Evolutionary conservation across 2,329 filamentous ascomycete genomes (phyloP).

Genomic region (Exophiala viscosa): DNA sequence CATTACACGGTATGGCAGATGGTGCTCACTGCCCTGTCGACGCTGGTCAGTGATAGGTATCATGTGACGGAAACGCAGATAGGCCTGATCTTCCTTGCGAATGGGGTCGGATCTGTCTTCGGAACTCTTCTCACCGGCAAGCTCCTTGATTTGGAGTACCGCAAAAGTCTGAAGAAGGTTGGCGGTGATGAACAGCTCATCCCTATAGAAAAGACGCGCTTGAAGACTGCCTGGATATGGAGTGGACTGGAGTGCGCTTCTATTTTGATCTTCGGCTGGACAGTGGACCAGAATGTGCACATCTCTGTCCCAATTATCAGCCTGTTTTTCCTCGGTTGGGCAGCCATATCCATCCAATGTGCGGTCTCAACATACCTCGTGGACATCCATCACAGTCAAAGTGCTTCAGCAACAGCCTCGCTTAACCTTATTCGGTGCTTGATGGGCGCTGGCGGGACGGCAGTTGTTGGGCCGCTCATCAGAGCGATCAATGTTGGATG

Average conservation of each 20-base stretch:
- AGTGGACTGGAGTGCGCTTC: constrained; percentile 45
- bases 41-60: constrained; percentile 46
- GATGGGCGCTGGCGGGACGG: constrained; percentile 50
- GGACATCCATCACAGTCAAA: constrained; percentile 49
- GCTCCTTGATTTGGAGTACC: constrained; percentile 52
- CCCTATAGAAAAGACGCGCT: constrained; percentile 50
- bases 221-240: constrained; percentile 49
- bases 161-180: constrained; percentile 12
- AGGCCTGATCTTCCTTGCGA: constrained; percentile 53
- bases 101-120: constrained; percentile 53
- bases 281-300: constrained; percentile 46
- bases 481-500: constrained; percentile 44
- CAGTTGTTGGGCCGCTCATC: constrained; percentile 49
- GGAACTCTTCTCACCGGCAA: constrained; percentile 52
- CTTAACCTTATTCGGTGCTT: constrained; percentile 53
- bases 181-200: constrained; percentile 33
- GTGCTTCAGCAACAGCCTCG: constrained; percentile 51
- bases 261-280: constrained; percentile 53
- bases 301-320: constrained; percentile 50
- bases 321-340: constrained; percentile 53
- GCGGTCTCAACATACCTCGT: constrained; percentile 53
- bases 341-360: constrained; percentile 48
- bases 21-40: constrained; percentile 53
- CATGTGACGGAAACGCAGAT: constrained; percentile 44
- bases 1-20: constrained; percentile 56